phyloP scores from a whole-genome alignment of 164 flowering plant genomes.

The Tinospora cordifolia region DNA sequence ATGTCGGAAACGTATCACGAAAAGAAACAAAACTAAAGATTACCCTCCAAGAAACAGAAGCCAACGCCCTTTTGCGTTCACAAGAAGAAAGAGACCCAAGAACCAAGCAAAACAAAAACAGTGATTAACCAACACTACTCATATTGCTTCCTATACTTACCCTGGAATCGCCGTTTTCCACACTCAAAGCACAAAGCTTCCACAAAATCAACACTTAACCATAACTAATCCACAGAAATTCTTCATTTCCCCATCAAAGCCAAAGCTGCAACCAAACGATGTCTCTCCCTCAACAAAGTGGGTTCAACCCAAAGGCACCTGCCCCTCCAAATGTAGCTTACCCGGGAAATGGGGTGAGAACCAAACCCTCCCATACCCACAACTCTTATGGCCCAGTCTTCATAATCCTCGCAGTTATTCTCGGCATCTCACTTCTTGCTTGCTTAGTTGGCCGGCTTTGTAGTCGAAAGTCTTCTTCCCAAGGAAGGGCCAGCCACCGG shows the following conservation, averaged over 20 bases:
- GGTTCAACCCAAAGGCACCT: neutral
- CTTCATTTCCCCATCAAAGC: neutral
- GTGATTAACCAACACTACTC: neutral
- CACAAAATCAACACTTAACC: neutral
- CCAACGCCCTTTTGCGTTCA: too few relatives aligned
- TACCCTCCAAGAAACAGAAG: too few relatives aligned
- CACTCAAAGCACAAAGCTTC: slow-evolving; percentile 15
- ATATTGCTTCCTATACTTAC: slow-evolving; percentile 1
- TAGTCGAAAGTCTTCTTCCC: slow-evolving; percentile 21
- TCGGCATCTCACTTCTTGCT: slow-evolving; percentile 56
- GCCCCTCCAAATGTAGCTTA: neutral
- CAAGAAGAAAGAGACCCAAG: neutral
- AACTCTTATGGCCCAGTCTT: slow-evolving; percentile 73
- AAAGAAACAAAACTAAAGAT: too few relatives aligned
- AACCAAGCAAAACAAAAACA: neutral
- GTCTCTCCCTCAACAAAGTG: neutral
- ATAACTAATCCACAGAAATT: neutral
- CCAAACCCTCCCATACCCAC: slow-evolving; percentile 29
- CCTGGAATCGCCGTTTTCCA: slow-evolving; percentile 1
- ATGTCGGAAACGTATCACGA: too few relatives aligned
- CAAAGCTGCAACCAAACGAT: neutral
- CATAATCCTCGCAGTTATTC: slow-evolving; percentile 54
- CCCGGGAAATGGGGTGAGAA: slow-evolving; percentile 9
- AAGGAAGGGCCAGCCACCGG: slow-evolving; percentile 1
- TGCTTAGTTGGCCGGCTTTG: slow-evolving; percentile 58